phyloP scores from a whole-genome alignment of 257 asterid genomes.

The Jaltomata sinuosa region DNA sequence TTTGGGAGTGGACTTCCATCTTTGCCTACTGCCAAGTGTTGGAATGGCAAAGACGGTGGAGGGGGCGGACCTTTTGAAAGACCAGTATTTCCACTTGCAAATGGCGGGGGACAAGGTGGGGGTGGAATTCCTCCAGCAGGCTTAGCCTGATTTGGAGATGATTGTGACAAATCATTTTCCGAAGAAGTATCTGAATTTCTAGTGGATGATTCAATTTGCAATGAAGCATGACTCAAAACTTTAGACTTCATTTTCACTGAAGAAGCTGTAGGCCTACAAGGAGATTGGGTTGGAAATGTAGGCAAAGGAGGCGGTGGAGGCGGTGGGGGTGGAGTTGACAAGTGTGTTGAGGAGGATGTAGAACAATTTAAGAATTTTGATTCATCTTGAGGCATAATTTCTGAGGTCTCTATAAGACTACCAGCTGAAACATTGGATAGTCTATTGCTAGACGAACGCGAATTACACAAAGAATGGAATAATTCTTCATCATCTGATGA shows the following conservation, averaged over 20 bases:
- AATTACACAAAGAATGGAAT: constrained; percentile 62
- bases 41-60: constrained; percentile 37
- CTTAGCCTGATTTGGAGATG: constrained; percentile 7
- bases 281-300: constrained; percentile 1
- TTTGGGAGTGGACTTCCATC: constrained; percentile 70
- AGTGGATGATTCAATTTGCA: constrained; percentile 12
- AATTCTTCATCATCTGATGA: constrained; percentile 64
- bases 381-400: constrained; percentile 15
- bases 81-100: constrained; percentile 11
- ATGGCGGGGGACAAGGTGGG: constrained; percentile 57
- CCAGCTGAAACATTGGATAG: constrained; percentile 55
- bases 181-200: constrained; percentile 10
- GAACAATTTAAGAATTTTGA: constrained; percentile 5
- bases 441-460: constrained; percentile 45
- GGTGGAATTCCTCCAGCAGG: constrained; percentile 32
- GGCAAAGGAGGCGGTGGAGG: constrained; percentile 16
- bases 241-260: constrained; percentile 7
- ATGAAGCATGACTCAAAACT: constrained; percentile 11
- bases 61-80: constrained; percentile 50
- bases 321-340: constrained; percentile 4
- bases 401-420: constrained; percentile 32
- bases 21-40: constrained; percentile 48
- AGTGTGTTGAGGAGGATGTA: background rate
- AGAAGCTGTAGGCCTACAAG: constrained; percentile 2
- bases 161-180: constrained; percentile 2